Evolutionary conservation across 2,329 filamentous ascomycete genomes (phyloP).

Genomic region (Allantophomopsis lycopodina): DNA sequence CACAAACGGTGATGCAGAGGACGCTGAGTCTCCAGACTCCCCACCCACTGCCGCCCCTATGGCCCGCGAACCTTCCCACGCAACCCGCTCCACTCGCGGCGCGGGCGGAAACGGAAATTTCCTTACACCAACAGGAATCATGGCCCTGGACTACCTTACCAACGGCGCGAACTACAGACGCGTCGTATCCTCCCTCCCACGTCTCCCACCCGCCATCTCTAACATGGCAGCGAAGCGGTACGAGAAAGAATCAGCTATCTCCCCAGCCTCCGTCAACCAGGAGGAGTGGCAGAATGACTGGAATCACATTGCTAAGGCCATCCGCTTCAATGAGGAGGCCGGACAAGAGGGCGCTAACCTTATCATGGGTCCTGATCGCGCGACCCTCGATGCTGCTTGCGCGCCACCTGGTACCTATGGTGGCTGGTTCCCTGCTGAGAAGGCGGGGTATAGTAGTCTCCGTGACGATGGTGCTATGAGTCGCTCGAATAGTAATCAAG

Average conservation of each 20-base stretch:
- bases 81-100: constrained; percentile 46
- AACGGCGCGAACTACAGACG: constrained; percentile 36
- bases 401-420: background rate
- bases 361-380: constrained; percentile 4
- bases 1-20: constrained; percentile 34
- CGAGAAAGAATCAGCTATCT: constrained; percentile 10
- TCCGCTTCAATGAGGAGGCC: constrained; percentile 15
- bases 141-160: constrained; percentile 45
- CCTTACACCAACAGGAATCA: constrained; percentile 40
- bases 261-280: constrained; percentile 5
- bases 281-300: constrained; percentile 15
- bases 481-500: background rate
- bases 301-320: constrained; percentile 11
- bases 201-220: constrained; percentile 14
- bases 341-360: constrained; percentile 16
- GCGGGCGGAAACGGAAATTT: constrained; percentile 29
- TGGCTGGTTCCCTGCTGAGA: background rate
- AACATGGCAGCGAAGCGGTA: constrained; percentile 11
- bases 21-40: constrained; percentile 33
- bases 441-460: background rate
- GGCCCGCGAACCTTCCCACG: constrained; percentile 51
- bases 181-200: constrained; percentile 15
- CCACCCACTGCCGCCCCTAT: constrained; percentile 37
- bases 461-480: constrained; percentile 1
- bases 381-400: background rate